Evolutionary conservation across 2,329 filamentous ascomycete species (phyloP), one percentile per base, ranked within the genome.

Genomic region (Ophiocordyceps camponoti-floridani): DNA sequence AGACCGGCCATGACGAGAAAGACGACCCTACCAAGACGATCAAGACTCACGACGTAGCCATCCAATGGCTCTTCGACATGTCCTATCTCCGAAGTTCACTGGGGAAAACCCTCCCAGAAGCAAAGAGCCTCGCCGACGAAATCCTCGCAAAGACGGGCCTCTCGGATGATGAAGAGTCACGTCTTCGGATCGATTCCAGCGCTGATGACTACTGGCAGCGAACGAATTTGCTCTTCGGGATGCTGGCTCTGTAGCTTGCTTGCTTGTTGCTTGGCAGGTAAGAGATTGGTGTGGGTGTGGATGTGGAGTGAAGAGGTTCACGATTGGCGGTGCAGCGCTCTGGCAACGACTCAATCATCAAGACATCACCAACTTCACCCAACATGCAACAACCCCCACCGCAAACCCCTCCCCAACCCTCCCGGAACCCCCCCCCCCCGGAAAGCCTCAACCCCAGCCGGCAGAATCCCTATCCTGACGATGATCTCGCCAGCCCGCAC

Each of bases 171-270:
- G 66, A 71, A 27, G 59, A 66, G 11, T 63, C 60, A 6, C 65
- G 63, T 14, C 61, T 69, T 41, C 74, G 74, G 49, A 59, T 93
- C 35, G 61, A 57, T 51, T 82, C 80, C 59, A 66, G 70, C 14
- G 75, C 84, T 6, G 66, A 70, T 41, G 84, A 88, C 44, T 93
- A 91, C 59, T 91, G 84, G 77, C 84, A 82, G 65, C 77, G 82
- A 54, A 91, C 84, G 11, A 80, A 75, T 58, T 61, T 95, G 49
- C 61, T 95, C 26, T 94, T 95, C 62, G 86, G 83, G 2, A 64
- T 94, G 46, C 62, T 95, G 50, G 70, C 69, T 23, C 5, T 23
- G 23, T 23, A 23, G 23, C 23, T 23, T n/a, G n/a, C n/a, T n/a
- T n/a, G n/a, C n/a, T n/a, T n/a, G n/a, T n/a, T n/a, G n/a, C n/a